Percentiles rank a stretch among this genome's conserved stretches.
Conservation (phyloP, 2,329 filamentous ascomycete genomes). For the Ascochyta fabae region DNA sequence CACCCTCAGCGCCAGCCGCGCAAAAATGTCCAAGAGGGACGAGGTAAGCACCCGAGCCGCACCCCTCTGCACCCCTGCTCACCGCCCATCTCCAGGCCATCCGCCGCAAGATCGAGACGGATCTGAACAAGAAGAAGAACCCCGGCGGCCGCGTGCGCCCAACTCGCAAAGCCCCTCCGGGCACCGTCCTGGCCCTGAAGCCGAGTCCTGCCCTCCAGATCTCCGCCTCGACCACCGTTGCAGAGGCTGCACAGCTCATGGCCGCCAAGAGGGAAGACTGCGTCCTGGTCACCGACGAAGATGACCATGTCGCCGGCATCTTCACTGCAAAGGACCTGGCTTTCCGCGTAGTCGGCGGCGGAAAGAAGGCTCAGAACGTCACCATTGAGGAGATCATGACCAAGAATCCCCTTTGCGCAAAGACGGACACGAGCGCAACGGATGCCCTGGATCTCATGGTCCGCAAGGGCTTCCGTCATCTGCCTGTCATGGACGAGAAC, state of each 20-base stretch:
- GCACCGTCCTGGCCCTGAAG: constrained; percentile 93
- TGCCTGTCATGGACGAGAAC: constrained; percentile 99
- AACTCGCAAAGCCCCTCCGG: constrained; percentile 91
- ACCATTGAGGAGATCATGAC: constrained; percentile 99
- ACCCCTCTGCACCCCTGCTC: constrained; percentile 1
- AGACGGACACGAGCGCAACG: constrained; percentile 96
- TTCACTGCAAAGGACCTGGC: constrained; percentile 99
- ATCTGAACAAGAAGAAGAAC: constrained; percentile 97
- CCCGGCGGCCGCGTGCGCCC: constrained; percentile 78
- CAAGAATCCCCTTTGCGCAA: constrained; percentile 96
- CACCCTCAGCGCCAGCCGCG: constrained; percentile 87
- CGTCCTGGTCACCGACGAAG: constrained; percentile 95
- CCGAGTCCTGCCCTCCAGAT: constrained; percentile 97
- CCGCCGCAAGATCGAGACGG: constrained; percentile 93
- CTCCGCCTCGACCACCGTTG: constrained; percentile 90
- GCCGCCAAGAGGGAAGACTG: constrained; percentile 98
- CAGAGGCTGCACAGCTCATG: constrained; percentile 98
- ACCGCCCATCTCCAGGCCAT: constrained; percentile 71
- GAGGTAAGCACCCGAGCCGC: constrained; percentile 70
- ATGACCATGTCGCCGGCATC: constrained; percentile 97
- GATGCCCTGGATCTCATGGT: constrained; percentile 98
- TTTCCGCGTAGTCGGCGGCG: constrained; percentile 91
- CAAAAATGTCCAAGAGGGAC: constrained; percentile 97
- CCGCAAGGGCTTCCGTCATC: constrained; percentile 93
- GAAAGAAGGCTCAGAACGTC: constrained; percentile 85